phyloP scores from a whole-genome alignment of 2,329 filamentous ascomycete genomes.

The Xylaria hypoxylon region DNA sequence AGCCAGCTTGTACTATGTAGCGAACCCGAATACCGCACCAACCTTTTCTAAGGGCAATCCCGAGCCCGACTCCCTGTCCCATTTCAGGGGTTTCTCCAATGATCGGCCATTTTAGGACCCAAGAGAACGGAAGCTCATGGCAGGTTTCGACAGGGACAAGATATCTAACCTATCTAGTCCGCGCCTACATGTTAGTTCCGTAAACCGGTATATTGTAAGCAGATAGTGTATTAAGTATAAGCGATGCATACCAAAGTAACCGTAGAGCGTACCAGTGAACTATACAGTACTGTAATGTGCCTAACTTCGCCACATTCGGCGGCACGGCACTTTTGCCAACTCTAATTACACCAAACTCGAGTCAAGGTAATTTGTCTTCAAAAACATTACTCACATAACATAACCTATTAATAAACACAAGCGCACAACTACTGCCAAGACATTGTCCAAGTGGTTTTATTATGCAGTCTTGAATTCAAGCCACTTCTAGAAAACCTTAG shows the following conservation, averaged over 20 bases:
- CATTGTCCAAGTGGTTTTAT: too few species aligned
- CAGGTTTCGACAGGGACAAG: conserved; percentile 28
- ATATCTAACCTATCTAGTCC: neutral
- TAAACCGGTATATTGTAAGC: neutral
- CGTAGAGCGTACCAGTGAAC: too few species aligned
- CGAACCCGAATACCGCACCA: conserved; percentile 19
- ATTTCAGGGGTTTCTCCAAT: conserved; percentile 35
- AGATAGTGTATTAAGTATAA: too few species aligned
- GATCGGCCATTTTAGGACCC: conserved; percentile 31
- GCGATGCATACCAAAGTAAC: conserved; percentile 1
- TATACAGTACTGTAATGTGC: too few species aligned
- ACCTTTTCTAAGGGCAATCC: conserved; percentile 24
- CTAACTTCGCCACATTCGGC: too few species aligned
- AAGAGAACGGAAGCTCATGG: conserved; percentile 37
- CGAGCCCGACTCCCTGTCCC: conserved; percentile 25
- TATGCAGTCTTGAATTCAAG: too few species aligned
- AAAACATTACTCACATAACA: conserved; percentile 1
- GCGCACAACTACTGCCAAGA: too few species aligned
- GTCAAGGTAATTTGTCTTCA: neutral
- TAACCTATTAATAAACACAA: too few species aligned
- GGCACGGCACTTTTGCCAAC: neutral
- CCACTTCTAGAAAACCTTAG: too few species aligned
- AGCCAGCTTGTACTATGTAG: conserved; percentile 11
- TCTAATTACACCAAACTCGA: neutral
- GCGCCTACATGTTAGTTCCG: neutral